Percentiles rank a stretch among this genome's conserved stretches.
These are phyloP conservation scores for Puccinia brachypodii DNA, from an alignment of 1,284 basidiomycete genomes.

Conservation along the genomic window DNA sequence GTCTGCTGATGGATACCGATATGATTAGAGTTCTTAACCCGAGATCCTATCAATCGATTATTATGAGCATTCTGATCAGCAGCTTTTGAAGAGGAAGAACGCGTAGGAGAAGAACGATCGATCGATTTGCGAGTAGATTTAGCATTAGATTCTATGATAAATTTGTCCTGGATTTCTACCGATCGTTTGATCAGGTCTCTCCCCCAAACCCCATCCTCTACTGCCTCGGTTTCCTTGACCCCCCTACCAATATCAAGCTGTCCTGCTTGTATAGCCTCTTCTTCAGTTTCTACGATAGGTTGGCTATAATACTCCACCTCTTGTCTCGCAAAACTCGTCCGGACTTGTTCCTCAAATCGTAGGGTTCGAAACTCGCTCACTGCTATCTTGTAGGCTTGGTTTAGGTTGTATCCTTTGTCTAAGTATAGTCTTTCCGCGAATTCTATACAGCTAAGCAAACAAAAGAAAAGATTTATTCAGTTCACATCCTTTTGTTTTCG, in stretches of 20 bases:
- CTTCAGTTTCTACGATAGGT: neutral
- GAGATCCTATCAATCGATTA: slow-evolving; percentile 11
- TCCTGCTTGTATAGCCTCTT: neutral
- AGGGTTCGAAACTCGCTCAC: slow-evolving; percentile 43
- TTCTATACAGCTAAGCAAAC: slow-evolving; percentile 30
- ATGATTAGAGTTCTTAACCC: neutral
- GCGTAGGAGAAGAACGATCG: neutral
- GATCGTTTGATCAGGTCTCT: slow-evolving; percentile 22
- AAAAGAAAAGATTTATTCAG: neutral
- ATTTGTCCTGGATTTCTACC: slow-evolving; percentile 16
- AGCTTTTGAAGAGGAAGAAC: neutral
- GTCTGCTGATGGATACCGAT: neutral
- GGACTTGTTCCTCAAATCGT: slow-evolving; percentile 34
- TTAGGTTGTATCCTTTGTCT: slow-evolving; percentile 21
- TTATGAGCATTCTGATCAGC: neutral
- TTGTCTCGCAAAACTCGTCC: slow-evolving; percentile 32
- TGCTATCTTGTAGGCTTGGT: slow-evolving; percentile 40
- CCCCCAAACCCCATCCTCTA: neutral
- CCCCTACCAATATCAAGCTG: neutral
- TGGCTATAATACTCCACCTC: slow-evolving; percentile 37
- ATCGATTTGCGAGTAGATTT: neutral
- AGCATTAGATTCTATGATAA: slow-evolving; percentile 1
- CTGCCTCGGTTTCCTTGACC: neutral
- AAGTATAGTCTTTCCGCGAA: slow-evolving; percentile 32
- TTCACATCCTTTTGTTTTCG: neutral